phyloP scores from a whole-genome alignment of 2,329 filamentous ascomycete genomes.

The Ceratocystis lukuohia region DNA sequence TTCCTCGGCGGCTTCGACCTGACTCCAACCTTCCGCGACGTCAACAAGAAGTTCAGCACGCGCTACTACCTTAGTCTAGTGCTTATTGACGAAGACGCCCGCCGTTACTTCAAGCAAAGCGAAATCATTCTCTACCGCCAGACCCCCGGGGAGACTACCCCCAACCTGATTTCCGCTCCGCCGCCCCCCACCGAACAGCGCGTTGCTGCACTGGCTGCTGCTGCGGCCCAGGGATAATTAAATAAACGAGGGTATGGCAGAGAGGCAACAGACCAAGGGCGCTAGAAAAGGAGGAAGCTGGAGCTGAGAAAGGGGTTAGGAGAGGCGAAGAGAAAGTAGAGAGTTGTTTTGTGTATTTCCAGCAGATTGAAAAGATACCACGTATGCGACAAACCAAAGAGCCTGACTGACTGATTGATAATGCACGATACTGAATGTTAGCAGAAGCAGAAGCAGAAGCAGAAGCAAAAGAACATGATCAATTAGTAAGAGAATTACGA shows the following conservation, averaged over 20 bases:
- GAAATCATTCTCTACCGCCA: conserved; percentile 96
- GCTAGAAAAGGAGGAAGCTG: background rate
- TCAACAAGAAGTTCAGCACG: conserved; percentile 99
- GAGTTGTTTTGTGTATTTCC: background rate
- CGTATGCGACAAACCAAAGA: background rate
- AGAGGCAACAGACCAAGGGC: conserved; percentile 20
- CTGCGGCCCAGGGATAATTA: conserved; percentile 18
- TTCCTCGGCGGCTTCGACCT: conserved; percentile 97
- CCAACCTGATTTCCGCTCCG: conserved; percentile 22
- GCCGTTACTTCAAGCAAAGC: conserved; percentile 97
- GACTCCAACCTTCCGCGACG: conserved; percentile 94
- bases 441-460: background rate
- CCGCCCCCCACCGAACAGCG: conserved; percentile 34
- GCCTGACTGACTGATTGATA: background rate
- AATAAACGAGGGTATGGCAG: background rate
- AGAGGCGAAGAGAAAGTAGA: background rate
- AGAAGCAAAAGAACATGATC: background rate
- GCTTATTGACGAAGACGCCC: conserved; percentile 90
- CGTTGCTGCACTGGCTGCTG: conserved; percentile 29
- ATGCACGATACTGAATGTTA: background rate
- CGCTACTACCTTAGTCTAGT: conserved; percentile 95
- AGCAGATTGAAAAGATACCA: conserved; percentile 10
- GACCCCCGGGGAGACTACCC: conserved; percentile 36
- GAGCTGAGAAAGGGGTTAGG: background rate
- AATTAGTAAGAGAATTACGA: background rate